Evolutionary conservation across 495 filamentous ascomycete genomes (phyloP).

Genomic region (Xanthoparmelia taractica): DNA sequence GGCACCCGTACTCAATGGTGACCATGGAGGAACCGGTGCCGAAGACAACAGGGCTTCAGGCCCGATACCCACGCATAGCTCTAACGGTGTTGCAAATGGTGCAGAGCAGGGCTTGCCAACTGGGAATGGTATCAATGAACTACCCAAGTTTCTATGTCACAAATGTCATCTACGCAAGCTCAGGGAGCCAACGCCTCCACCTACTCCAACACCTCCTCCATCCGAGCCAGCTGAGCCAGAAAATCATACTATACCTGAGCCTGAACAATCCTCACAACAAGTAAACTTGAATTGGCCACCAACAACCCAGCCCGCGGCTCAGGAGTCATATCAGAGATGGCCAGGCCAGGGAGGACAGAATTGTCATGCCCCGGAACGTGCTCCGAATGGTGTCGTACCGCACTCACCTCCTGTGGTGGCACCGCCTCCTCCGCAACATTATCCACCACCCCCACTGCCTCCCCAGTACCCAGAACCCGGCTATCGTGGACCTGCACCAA

Average conservation of each 20-base stretch:
- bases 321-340: slow-evolving; percentile 35
- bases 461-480: slow-evolving; percentile 31
- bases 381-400: slow-evolving; percentile 19
- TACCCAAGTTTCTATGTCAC: slow-evolving; percentile 40
- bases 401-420: slow-evolving; percentile 20
- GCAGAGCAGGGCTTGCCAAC: slow-evolving; percentile 28
- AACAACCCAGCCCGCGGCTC: slow-evolving; percentile 17
- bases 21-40: slow-evolving; percentile 25
- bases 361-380: not conserved
- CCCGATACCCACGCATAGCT: slow-evolving; percentile 30
- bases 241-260: slow-evolving; percentile 35
- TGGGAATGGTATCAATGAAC: slow-evolving; percentile 10
- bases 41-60: slow-evolving; percentile 5
- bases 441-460: slow-evolving; percentile 20
- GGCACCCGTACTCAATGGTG: slow-evolving; percentile 18
- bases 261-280: slow-evolving; percentile 19
- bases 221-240: slow-evolving; percentile 18
- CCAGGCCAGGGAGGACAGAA: slow-evolving; percentile 17
- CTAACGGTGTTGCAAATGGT: slow-evolving; percentile 29
- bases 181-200: slow-evolving; percentile 30
- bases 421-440: slow-evolving; percentile 19
- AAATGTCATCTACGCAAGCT: slow-evolving; percentile 45
- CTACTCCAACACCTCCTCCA: slow-evolving; percentile 30
- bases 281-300: slow-evolving; percentile 20
- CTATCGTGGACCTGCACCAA: slow-evolving; percentile 26